A percentile compares a stretch with the other conserved stretches of the same genome.
These are phyloP conservation scores for Sphaerulina populicola DNA, from an alignment of 2,329 filamentous ascomycete species.

Conservation along the genomic window DNA sequence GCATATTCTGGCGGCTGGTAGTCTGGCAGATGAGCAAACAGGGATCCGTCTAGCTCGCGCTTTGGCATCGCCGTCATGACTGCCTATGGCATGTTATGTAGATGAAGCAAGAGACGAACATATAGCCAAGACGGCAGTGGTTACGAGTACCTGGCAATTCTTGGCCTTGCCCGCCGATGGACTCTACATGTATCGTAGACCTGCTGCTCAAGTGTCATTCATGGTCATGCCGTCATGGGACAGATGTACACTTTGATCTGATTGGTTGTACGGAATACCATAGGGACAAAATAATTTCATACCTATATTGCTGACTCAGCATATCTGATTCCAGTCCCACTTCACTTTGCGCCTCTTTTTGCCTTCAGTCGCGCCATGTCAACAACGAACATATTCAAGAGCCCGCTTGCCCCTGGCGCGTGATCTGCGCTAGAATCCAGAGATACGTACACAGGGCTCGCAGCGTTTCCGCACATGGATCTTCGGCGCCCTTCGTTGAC, in stretches of 20 bases:
- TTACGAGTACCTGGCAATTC: not conserved
- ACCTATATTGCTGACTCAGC: not conserved
- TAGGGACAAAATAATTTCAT: not conserved
- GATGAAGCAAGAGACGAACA: slow-evolving; percentile 1
- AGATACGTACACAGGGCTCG: not conserved
- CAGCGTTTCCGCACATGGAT: not conserved
- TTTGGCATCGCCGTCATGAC: slow-evolving; percentile 21
- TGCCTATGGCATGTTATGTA: slow-evolving; percentile 18
- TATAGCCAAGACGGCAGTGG: not conserved
- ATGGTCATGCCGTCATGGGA: not conserved
- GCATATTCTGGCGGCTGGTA: slow-evolving; percentile 25
- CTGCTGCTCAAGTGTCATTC: too few species aligned
- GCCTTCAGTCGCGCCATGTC: not conserved
- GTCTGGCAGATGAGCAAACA: slow-evolving; percentile 21
- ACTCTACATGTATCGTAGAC: not conserved
- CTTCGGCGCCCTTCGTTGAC: not conserved
- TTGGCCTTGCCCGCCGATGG: too few species aligned
- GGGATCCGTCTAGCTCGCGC: slow-evolving; percentile 17
- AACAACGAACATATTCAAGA: not conserved
- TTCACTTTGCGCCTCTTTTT: not conserved
- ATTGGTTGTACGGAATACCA: too few species aligned
- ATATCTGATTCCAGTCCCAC: not conserved
- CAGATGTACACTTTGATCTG: not conserved
- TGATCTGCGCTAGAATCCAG: not conserved
- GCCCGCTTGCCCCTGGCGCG: not conserved